Base-by-base conservation (phyloP, 768 basidiomycete species). In the Kwoniella dejecticola region DNA sequence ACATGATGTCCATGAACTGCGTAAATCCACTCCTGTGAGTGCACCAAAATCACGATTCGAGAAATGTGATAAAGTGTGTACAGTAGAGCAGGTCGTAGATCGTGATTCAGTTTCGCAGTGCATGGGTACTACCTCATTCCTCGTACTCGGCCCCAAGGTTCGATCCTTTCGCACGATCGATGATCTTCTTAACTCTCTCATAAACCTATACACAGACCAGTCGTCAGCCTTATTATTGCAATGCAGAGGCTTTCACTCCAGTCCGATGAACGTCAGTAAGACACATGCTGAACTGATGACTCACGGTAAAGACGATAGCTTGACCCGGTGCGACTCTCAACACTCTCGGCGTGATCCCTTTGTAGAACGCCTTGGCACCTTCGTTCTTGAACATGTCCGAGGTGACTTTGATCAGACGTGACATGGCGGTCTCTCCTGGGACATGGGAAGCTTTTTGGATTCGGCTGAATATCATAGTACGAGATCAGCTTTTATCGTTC, bases 281-380 rank as follows among this genome's bases (percentile, higher is more conserved):
- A n/a, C n/a, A n/a, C n/a, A n/a, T 36, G 7, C 15, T 36, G 7
- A 36, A 36, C 15, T 36, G 7, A 36, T 7, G 6, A 70, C 77
- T 68, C 48, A 79, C 95, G 12, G 95, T 91, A 74, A 98, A 98
- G 33, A 97, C 95, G 67, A 98, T 90, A 1, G 94, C 94, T 65
- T 81, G 80, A 30, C 95, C 96, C 7, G 96, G 96, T 1, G 96
- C 96, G 45, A 99, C 96, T 55, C 96, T 86, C 71, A 96, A 82
- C 33, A 99, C 93, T 21, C 96, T 85, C 33, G 96, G 96, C 0
- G 94, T 97, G 77, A 99, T 97, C 19, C 96, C 96, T 82, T 96
- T 98, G 82, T 98, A 98, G 81, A 99, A 98, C 54, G 94, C 91
- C 44, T 80, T 80, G 15, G 88, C 82, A 5, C 96, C 96, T 80